A percentile compares a stretch with the other conserved stretches of the same genome.
phyloP scores from a whole-genome alignment of 805 yeast species.

The Maudiozyma bulderi region DNA sequence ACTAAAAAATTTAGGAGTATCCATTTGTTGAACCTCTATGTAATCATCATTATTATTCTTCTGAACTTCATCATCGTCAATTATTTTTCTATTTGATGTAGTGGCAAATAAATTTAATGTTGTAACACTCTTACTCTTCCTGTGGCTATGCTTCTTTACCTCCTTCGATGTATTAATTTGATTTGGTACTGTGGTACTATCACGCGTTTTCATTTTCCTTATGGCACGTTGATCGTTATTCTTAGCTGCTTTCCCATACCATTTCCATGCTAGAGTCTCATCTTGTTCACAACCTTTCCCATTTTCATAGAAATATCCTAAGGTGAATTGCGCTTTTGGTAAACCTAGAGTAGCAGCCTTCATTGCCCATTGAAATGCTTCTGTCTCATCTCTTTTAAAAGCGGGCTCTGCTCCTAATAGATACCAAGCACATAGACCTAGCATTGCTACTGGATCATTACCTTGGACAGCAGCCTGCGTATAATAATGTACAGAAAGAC shows the following conservation, averaged over 20 bases:
- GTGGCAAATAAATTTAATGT: conserved; percentile 18
- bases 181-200: conserved; percentile 1
- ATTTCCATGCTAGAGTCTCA: conserved; percentile 46
- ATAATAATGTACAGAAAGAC: conserved; percentile 82
- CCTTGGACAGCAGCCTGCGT: conserved; percentile 85
- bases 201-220: conserved; percentile 21
- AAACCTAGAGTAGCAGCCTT: conserved; percentile 69
- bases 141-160: conserved; percentile 4
- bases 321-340: conserved; percentile 76
- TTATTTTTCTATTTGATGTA: background rate
- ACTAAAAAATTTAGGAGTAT: background rate
- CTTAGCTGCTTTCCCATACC: conserved; percentile 71
- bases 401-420: conserved; percentile 83
- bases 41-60: background rate
- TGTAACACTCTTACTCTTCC: conserved; percentile 13
- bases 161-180: background rate
- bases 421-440: conserved; percentile 95
- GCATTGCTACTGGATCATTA: conserved; percentile 71
- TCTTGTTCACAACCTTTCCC: conserved; percentile 78
- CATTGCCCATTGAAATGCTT: conserved; percentile 91
- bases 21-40: conserved; percentile 1
- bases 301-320: conserved; percentile 74
- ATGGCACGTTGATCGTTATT: conserved; percentile 45
- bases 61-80: background rate
- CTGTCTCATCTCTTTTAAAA: conserved; percentile 65